A percentile compares a stretch with the other conserved stretches of the same genome.
Conservation (phyloP, 2,329 filamentous ascomycete species). For the Mollisiaceae sp. region DNA sequence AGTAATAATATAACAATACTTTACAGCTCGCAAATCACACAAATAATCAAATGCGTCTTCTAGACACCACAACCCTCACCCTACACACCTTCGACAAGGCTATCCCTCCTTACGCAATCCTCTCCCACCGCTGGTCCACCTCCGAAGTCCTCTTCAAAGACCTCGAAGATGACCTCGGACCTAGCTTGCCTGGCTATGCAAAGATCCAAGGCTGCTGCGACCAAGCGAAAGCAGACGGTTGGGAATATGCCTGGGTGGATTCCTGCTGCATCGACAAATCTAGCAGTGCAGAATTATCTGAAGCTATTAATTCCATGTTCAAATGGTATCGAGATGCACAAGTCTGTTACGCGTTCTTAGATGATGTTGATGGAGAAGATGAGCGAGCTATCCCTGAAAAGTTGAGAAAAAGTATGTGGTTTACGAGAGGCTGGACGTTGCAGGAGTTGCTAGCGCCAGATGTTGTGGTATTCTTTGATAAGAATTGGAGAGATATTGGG, state of each 20-base stretch:
- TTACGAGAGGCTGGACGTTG: neutral
- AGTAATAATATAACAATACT: no score
- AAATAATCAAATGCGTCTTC: conserved; percentile 1
- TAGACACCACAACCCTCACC: neutral
- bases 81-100: conserved; percentile 5
- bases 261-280: conserved; percentile 27
- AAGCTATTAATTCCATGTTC: conserved; percentile 22
- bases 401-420: conserved; percentile 4
- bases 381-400: no score
- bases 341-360: conserved; percentile 22
- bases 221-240: conserved; percentile 9
- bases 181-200: neutral
- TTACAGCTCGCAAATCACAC: no score
- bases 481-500: conserved; percentile 1
- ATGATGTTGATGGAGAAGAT: conserved; percentile 7
- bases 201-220: conserved; percentile 14
- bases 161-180: conserved; percentile 3
- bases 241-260: conserved; percentile 19
- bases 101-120: conserved; percentile 27
- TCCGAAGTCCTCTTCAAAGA: conserved; percentile 19
- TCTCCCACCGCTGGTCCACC: conserved; percentile 22
- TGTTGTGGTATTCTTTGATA: neutral
- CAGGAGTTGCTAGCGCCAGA: conserved; percentile 9
- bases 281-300: conserved; percentile 21
- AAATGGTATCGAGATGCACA: conserved; percentile 15